Base-by-base conservation (phyloP, 208 protist species). In the Trypanosoma melophagium region DNA sequence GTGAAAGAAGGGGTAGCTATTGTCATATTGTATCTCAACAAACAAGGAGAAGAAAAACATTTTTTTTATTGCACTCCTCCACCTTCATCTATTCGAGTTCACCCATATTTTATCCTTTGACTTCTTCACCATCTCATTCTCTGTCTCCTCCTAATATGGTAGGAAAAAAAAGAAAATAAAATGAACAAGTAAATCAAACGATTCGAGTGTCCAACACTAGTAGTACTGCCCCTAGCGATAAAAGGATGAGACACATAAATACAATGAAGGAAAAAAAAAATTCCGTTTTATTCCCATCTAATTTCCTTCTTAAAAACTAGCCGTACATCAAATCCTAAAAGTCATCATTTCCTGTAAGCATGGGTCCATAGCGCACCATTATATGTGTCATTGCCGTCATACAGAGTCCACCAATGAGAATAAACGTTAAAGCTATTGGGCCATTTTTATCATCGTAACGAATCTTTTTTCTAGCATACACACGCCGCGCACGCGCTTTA, bases 401-500 rank as follows among this genome's bases (percentile, higher is more conserved):
- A 19, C 78, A 62, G 50, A 95, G 80, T 35, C 67, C 70, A 31
- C 74, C 42, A n/a, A 40, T 63, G 5, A 95, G n/a, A 50, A 88
- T 59, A 58, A 89, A 62, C n/a, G 90, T 92, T 55, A 95, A 66
- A 59, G 56, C 71, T 25, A 74, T 89, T 35, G 90, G 87, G 4
- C 84, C 86, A 17, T 68, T 64, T 17, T 77, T 66, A 49, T 93
- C 86, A 60, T 95, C 90, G 60, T 83, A 95, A 54, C 90, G 90
- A 25, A 95, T 89, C 76, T 95, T 95, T 44, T 83, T 80, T 3
- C 87, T 75, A 10, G 87, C 90, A 59, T 95, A 95, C 16, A 95
- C 90, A 28, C 90, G 86, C 3, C 82, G 77, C 16, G 86, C 64
- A 28, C 90, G 79, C 19, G 86, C 84, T 59, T 88, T 84, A 77